Evolutionary conservation across 805 yeast species (phyloP).

Genomic region (Sugiyamaella mastotermitis): DNA sequence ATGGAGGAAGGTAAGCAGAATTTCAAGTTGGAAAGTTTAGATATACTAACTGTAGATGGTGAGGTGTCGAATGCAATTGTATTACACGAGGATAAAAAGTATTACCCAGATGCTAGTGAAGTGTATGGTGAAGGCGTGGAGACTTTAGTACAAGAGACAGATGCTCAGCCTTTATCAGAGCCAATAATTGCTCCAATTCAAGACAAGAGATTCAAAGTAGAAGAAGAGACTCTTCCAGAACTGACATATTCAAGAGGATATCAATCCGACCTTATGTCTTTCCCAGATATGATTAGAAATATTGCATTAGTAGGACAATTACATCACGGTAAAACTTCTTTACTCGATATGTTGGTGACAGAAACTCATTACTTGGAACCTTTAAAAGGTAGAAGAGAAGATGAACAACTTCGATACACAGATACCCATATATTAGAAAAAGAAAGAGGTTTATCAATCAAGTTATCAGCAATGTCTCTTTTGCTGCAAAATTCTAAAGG

Average conservation of each 20-base stretch:
- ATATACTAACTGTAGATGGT: constrained; percentile 10
- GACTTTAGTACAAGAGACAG: constrained; percentile 50
- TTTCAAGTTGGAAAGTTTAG: constrained; percentile 4
- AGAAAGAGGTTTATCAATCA: constrained; percentile 64
- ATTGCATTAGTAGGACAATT: constrained; percentile 73
- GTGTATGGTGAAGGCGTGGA: constrained; percentile 62
- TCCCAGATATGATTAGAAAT: constrained; percentile 66
- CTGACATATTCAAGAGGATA: constrained; percentile 59
- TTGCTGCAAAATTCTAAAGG: constrained; percentile 47
- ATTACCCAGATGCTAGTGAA: constrained; percentile 38
- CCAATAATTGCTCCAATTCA: constrained; percentile 59
- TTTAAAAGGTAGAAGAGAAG: constrained; percentile 31
- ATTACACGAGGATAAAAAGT: constrained; percentile 41
- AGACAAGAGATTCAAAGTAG: constrained; percentile 41
- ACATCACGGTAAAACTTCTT: constrained; percentile 81
- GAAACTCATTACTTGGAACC: constrained; percentile 53
- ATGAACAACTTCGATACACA: constrained; percentile 51
- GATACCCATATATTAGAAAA: constrained; percentile 68
- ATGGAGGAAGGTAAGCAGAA: constrained; percentile 10
- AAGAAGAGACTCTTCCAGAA: constrained; percentile 50
- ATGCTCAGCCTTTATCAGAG: constrained; percentile 45
- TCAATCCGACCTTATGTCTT: constrained; percentile 40
- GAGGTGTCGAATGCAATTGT: constrained; percentile 28
- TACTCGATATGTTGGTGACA: constrained; percentile 59
- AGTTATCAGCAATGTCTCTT: constrained; percentile 55